Percentiles rank a stretch among this genome's conserved stretches.
Conservation (phyloP, 768 basidiomycete genomes). For the Hirschioporus abietinus region DNA sequence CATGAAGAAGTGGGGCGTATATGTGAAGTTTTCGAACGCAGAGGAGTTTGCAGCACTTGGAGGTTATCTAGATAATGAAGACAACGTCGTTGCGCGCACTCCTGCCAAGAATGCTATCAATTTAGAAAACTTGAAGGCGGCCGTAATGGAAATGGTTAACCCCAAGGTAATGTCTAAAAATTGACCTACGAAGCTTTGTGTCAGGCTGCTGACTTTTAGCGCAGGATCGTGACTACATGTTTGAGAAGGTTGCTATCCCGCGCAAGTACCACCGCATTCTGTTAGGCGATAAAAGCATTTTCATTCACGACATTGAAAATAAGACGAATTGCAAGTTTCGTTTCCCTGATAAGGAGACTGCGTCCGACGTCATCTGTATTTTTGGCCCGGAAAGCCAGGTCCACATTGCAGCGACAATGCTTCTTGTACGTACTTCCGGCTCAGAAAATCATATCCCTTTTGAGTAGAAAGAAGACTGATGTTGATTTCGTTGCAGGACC, state of each 20-base stretch:
- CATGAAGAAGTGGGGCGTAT: conserved; percentile 99
- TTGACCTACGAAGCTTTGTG: conserved; percentile 4
- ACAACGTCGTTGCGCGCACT: conserved; percentile 97
- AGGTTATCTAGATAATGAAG: conserved; percentile 95
- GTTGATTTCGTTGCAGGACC: conserved; percentile 54
- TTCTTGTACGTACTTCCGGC: conserved; percentile 54
- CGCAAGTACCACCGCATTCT: conserved; percentile 92
- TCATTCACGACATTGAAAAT: conserved; percentile 93
- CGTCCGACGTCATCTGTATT: conserved; percentile 93
- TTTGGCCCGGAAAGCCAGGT: conserved; percentile 97
- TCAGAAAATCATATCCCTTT: conserved; percentile 1
- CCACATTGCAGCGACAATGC: conserved; percentile 93
- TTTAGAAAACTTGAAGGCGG: conserved; percentile 89
- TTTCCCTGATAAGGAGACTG: conserved; percentile 90
- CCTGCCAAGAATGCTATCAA: conserved; percentile 97
- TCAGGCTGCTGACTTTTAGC: conserved; percentile 7
- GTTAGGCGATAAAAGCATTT: conserved; percentile 93
- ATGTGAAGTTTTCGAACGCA: conserved; percentile 98
- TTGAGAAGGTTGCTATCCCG: conserved; percentile 90
- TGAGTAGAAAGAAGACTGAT: background rate
- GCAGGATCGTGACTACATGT: conserved; percentile 95
- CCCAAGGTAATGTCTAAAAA: conserved; percentile 63
- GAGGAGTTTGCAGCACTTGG: conserved; percentile 95
- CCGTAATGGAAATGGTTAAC: conserved; percentile 96
- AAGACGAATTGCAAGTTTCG: conserved; percentile 93